Base-by-base conservation (phyloP, 108 stramenopile genomes). In the Chaetoceros tenuissimus region DNA sequence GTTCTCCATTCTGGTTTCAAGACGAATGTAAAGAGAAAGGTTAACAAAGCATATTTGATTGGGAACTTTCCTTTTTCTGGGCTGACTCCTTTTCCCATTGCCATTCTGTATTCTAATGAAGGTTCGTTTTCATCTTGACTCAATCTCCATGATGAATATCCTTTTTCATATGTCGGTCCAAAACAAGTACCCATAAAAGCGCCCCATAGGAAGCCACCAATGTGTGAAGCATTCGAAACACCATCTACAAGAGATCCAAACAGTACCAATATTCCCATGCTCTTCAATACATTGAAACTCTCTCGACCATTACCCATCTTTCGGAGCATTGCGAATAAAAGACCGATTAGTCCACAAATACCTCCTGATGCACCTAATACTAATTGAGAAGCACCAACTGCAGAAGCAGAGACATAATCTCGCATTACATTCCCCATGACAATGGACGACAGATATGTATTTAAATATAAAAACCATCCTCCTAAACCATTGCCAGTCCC, bases 151-250 rank as follows among this genome's bases (percentile, higher is more conserved):
- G 8, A 28, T 3, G 78, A 53, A 57, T 85, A 87, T 1, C 59
- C 60, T 45, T 69, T 79, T 24, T 53, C 55, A 56, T 85, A 92
- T 3, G 68, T 63, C 20, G 85, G 89, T 1, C 80, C 82, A 69
- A 65, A 87, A 7, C 85, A 31, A 24, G 66, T 67, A 1, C 84
- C 89, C 28, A 81, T 59, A 1, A 79, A 1, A 21, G 51, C 59
- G 0, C 89, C 89, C n/a, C 79, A 70, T 3, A 85, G 23, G 59
- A 92, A 92, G 2, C 85, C 89, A 13, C 84, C 85, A 20, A 85
- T 24, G 50, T 85, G 83, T 1, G 77, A 67, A 8, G 81, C 81
- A 59, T 73, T 82, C 27, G 80, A 85, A 3, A 92, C 68, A 53
- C 68, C 64, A 5, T 76, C 76, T 30, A 79, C 52, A 2, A 77